These are phyloP conservation scores for Starmerella gropengiesseri DNA, from an alignment of 805 yeast genomes.

Conservation along the genomic window DNA sequence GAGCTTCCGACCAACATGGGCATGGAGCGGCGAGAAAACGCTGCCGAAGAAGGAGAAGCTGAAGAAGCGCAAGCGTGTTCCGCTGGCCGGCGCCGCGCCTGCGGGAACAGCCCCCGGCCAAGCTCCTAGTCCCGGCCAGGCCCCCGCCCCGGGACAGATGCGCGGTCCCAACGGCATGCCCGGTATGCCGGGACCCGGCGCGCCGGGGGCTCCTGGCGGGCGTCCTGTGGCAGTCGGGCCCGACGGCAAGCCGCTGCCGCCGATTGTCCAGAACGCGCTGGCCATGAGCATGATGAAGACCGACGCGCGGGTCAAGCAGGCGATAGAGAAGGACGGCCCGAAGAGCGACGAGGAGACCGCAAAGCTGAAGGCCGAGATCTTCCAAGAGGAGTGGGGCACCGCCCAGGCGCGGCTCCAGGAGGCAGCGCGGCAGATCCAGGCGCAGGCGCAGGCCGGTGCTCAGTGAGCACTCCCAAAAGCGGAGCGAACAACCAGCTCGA, in stretches of 20 bases:
- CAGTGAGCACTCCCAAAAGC: no score
- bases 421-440: conserved; percentile 3
- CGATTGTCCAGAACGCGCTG: conserved; percentile 14
- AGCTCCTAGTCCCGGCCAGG: neutral
- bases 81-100: conserved; percentile 7
- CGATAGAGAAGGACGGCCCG: conserved; percentile 10
- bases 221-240: conserved; percentile 14
- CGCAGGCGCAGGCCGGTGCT: conserved; percentile 8
- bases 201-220: conserved; percentile 1
- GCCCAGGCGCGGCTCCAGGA: conserved; percentile 19
- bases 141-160: neutral
- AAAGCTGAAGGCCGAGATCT: conserved; percentile 16
- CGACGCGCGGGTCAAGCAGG: conserved; percentile 9
- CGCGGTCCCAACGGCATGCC: neutral
- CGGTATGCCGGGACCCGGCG: conserved; percentile 2
- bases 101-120: neutral
- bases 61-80: conserved; percentile 19
- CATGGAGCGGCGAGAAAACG: conserved; percentile 49
- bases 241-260: conserved; percentile 10
- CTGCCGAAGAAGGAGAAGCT: conserved; percentile 23
- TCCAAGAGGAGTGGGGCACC: conserved; percentile 23
- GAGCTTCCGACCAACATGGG: conserved; percentile 82
- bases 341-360: conserved; percentile 17
- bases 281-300: conserved; percentile 16
- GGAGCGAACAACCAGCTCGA: no score